phyloP scores from a whole-genome alignment of 331 rosid genomes.

The Stylosanthes scabra region DNA sequence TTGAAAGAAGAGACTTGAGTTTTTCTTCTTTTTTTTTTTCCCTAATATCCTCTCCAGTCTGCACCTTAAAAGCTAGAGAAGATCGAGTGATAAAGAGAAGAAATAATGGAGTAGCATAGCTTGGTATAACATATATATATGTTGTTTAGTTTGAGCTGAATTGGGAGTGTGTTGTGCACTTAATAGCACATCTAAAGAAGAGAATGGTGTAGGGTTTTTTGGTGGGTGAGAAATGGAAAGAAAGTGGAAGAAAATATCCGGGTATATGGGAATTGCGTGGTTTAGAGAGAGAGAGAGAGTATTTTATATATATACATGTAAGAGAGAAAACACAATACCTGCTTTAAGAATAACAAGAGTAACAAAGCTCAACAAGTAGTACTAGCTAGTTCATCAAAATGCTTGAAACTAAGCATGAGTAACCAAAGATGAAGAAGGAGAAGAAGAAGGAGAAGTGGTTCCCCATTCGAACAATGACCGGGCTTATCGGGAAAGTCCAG shows the following conservation, averaged over 20 bases:
- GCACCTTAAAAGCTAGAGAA: constrained; percentile 5
- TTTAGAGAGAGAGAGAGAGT: constrained; percentile 23
- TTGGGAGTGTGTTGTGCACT: constrained; percentile 35
- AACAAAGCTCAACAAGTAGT: too few species aligned
- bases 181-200: constrained; percentile 35
- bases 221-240: constrained; percentile 46
- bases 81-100: constrained; percentile 1
- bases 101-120: constrained; percentile 17
- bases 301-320: not conserved
- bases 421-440: too few species aligned
- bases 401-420: constrained; percentile 15
- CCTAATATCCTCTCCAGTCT: not conserved
- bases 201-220: constrained; percentile 41
- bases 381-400: constrained; percentile 9
- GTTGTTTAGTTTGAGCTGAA: constrained; percentile 14
- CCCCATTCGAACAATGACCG: constrained; percentile 64
- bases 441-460: constrained; percentile 26
- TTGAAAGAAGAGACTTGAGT: not conserved
- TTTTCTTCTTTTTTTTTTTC: not conserved
- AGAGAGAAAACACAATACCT: not conserved
- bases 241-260: constrained; percentile 33
- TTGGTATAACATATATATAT: not conserved
- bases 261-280: constrained; percentile 44
- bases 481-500: constrained; percentile 74
- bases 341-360: too few species aligned